A percentile compares a stretch with the other conserved stretches of the same genome.
Evolutionary conservation across 768 basidiomycete genomes (phyloP).

Genomic region (Lentinula boryana): DNA sequence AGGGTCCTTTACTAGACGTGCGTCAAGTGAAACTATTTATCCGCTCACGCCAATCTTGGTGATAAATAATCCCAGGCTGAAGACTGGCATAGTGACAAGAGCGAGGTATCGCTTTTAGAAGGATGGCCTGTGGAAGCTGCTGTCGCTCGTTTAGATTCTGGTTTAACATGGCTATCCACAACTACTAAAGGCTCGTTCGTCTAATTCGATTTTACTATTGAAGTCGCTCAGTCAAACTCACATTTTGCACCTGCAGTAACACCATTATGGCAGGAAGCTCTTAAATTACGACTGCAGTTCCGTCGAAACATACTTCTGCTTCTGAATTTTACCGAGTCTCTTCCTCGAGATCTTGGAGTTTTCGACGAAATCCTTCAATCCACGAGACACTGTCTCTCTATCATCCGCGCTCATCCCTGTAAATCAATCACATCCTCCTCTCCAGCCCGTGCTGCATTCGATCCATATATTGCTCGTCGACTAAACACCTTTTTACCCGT

Average conservation of each 20-base stretch:
- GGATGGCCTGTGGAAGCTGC: conserved; percentile 43
- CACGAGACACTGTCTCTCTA: conserved; percentile 35
- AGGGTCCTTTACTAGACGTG: conserved; percentile 73
- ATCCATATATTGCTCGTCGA: conserved; percentile 60
- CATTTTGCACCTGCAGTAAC: conserved; percentile 26
- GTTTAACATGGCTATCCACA: conserved; percentile 51
- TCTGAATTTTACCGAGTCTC: conserved; percentile 29
- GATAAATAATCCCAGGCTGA: conserved; percentile 46
- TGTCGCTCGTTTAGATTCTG: conserved; percentile 51
- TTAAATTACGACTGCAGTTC: conserved; percentile 46
- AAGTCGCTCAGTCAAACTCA: neutral
- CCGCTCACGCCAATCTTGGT: conserved; percentile 3
- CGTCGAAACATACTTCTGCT: conserved; percentile 55
- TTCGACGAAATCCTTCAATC: conserved; percentile 30
- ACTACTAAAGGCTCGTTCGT: conserved; percentile 33
- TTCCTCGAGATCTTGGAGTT: conserved; percentile 28
- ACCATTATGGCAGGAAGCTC: conserved; percentile 41
- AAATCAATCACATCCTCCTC: conserved; percentile 34
- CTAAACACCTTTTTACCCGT: conserved; percentile 66
- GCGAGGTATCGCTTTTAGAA: conserved; percentile 72
- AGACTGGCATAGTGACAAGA: conserved; percentile 89
- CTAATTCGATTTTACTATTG: neutral
- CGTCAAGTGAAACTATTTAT: conserved; percentile 22
- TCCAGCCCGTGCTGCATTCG: conserved; percentile 49
- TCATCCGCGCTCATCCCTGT: conserved; percentile 28